Evolutionary conservation across 1,284 basidiomycete genomes (phyloP), one percentile per base, ranked within the genome.

Genomic region (Cerrena zonata): DNA sequence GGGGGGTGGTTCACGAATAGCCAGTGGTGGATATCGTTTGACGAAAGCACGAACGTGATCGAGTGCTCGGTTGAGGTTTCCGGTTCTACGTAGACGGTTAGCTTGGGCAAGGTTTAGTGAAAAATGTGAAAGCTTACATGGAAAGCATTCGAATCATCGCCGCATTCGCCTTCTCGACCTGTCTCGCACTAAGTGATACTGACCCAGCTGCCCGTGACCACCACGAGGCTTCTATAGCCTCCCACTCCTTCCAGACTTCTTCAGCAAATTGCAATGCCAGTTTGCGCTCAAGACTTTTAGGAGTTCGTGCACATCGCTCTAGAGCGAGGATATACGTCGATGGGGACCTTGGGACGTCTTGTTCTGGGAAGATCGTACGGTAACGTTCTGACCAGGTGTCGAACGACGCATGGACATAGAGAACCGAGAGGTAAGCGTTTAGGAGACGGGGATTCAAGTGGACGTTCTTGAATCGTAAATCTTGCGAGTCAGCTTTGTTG

Each of bases 371-470:
- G 2, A 84, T 53, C 5, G 65, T 67, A 52, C 71, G 62, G 61
- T 83, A 85, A 4, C 77, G 61, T 13, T 72, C 68, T 7, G 67
- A 68, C 11, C 79, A 71, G 0, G 65, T 65, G 23, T 77, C 74
- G 37, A 89, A 64, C 2, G 76, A 69, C 0, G 77, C 64, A 58
- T 90, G 85, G 53, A 75, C 64, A 71, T 89, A 82, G 57, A 87
- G 79, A 0, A 94, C 85, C 2, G 88, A 80, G 36, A 97, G 69
- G 63, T 91, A 97, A 1, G 92, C 81, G 61, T 91, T 91, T 56
- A 94, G 62, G 5, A 97, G 75, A 1, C 78, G 74, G 0, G 87
- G 59, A 0, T 82, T 80, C 25, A 87, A 61, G 2, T 65, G 51
- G 25, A 95, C 89, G 41, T 74, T 62, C 2, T 67, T 65, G 65